Evolutionary conservation across 129 eudicot genomes (phyloP), one percentile per base, ranked within the genome.

Genomic region (Cynara cardunculus): DNA sequence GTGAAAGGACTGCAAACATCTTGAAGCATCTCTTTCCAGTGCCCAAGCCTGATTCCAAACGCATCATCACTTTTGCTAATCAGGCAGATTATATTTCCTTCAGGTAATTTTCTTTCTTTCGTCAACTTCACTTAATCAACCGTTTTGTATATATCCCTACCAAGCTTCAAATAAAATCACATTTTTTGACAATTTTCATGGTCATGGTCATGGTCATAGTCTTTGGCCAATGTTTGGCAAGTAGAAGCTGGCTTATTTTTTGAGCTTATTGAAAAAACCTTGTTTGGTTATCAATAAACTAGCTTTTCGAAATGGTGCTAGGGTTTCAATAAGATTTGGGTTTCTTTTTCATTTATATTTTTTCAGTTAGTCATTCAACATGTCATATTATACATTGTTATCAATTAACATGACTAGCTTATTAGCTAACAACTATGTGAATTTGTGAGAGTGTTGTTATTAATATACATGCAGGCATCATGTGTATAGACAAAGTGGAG

Each of bases 11-110:
- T 28, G 94, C 93, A 66, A 96, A 80, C 78, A 96, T 96, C 73
- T 79, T 96, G 79, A 96, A 96, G 95, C 87, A 96, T 88, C 88
- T 96, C 25, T 96, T 96, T 87, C 99, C 99, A 16, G 97, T 92
- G 35, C 95, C 99, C 24, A 96, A 96, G 84, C 95, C 98, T 24
- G 99, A 96, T 81, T 78, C 98, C 2, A 96, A 96, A 80, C 97
- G 98, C 24, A 91, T 96, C n/a, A 81, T 96, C 79, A 92, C 98
- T 73, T 96, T 92, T 62, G 99, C 98, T 35, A 92, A 91, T 84
- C 95, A 91, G 85, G 89, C 98, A 1, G 99, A 92, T 86, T 96
- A 90, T 75, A 75, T 96, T 69, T 96, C 99, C 27, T 96, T 96
- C 93, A 92, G 99, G 99, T 92, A 66, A 28, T 87, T 73, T 71